Base-by-base conservation (phyloP, 2,329 filamentous ascomycete genomes). In the Hymenoscyphus repandus region DNA sequence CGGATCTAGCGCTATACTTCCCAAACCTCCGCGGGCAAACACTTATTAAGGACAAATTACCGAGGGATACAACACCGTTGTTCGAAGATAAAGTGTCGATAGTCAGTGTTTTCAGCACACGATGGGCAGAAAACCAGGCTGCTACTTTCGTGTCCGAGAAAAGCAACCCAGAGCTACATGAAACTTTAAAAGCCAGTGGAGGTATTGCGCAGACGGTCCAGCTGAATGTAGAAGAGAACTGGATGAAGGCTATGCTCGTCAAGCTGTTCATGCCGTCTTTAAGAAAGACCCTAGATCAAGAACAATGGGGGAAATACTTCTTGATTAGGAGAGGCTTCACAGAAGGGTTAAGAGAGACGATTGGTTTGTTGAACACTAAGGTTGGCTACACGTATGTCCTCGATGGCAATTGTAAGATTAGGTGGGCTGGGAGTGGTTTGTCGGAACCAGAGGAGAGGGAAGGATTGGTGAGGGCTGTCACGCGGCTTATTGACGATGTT, bases 321-420 rank as follows among this genome's bases (percentile, higher is more conserved):
- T 62, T 85, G 31, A 77, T 86, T 17, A 72, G 72, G 46, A 74
- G 70, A 53, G 81, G 79, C 36, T 65, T 86, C 47, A 77, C 78
- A 0, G 77, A 83, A 47, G 74, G 82, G 49, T 79, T 85, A 49
- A 74, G 77, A 47, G 82, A 85, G 67, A 74, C 72, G 36, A 80
- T 86, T 54, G 83, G 83, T 10, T 60, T 95, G 66, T 72, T 95
- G 65, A 99, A 99, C 70, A 83, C 82, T 59, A 95, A 91, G 70
- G 92, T 96, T 32, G 64, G 63, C 34, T 97, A 96, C 71, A 86
- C 91, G 4, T 99, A 96, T 69, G 76, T 99, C 43, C 76, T 99
- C 52, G 93, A 99, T 67, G 76, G 83, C 55, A 77, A 91, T 57
- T 96, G 90, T 68, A 87, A 83, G 70, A 95, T 99, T 60, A 80